Percentiles rank a stretch among this genome's conserved stretches.
Conservation (phyloP, 2,329 filamentous ascomycete species). For the Neospermospora avenae region DNA sequence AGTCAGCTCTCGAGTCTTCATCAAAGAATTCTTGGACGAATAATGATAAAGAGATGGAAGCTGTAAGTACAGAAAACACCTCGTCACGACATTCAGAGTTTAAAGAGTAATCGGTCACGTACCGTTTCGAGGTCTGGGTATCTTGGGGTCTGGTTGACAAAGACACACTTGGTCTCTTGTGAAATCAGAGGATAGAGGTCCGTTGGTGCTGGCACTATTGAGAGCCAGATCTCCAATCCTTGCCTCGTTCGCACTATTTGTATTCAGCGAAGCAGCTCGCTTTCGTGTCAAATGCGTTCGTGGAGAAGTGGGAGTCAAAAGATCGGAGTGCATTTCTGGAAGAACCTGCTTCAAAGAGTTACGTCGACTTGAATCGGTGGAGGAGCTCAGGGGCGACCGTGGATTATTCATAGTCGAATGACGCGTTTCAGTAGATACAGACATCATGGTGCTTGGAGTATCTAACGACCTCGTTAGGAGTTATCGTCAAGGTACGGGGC, state of each 20-base stretch:
- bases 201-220: constrained; percentile 28
- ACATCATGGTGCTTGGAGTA: constrained; percentile 25
- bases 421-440: constrained; percentile 20
- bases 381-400: constrained; percentile 30
- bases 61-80: constrained; percentile 12
- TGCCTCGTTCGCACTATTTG: constrained; percentile 29
- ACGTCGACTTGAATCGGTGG: constrained; percentile 30
- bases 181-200: constrained; percentile 22
- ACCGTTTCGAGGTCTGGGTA: constrained; percentile 70
- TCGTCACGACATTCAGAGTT: constrained; percentile 20
- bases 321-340: constrained; percentile 27
- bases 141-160: constrained; percentile 68
- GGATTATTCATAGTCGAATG: constrained; percentile 22
- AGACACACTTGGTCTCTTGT: constrained; percentile 54
- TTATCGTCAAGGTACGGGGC: constrained; percentile 13
- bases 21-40: constrained; percentile 23
- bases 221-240: constrained; percentile 31
- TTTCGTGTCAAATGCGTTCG: constrained; percentile 33
- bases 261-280: constrained; percentile 33
- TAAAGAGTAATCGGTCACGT: constrained; percentile 38
- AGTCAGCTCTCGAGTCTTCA: constrained; percentile 32
- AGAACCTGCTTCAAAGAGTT: constrained; percentile 26
- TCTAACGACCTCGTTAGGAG: constrained; percentile 10
- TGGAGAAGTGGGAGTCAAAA: constrained; percentile 28
- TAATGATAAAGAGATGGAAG: constrained; percentile 24